Evolutionary conservation across 2,329 filamentous ascomycete genomes (phyloP).

Genomic region (Neofusicoccum sp.): DNA sequence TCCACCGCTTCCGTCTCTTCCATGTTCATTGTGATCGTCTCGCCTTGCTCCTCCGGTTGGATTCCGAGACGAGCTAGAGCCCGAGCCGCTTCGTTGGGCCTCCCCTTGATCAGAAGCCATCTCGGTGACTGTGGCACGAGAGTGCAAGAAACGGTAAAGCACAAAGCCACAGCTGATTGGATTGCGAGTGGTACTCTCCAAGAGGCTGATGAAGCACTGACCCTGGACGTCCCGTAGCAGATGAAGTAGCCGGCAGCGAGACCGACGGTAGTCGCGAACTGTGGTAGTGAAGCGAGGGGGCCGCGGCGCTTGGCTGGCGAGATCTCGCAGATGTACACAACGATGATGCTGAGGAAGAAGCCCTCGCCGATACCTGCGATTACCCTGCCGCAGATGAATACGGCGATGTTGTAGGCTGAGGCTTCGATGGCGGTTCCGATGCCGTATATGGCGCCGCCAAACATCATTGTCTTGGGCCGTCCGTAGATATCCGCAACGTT

Average conservation of each 20-base stretch:
- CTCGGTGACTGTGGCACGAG: conserved; percentile 48
- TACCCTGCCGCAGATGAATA: conserved; percentile 56
- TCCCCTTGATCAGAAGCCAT: conserved; percentile 53
- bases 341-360: conserved; percentile 47
- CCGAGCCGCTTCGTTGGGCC: conserved; percentile 45
- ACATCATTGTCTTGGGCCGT: conserved; percentile 48
- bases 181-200: conserved; percentile 59
- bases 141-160: conserved; percentile 34
- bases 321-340: conserved; percentile 58
- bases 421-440: conserved; percentile 45
- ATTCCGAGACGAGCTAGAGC: conserved; percentile 29
- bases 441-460: conserved; percentile 54
- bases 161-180: conserved; percentile 38
- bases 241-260: conserved; percentile 58
- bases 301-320: conserved; percentile 53
- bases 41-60: conserved; percentile 16
- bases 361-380: conserved; percentile 61
- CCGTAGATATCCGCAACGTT: conserved; percentile 56
- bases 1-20: not conserved
- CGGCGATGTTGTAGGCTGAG: conserved; percentile 45
- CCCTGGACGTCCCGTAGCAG: conserved; percentile 55
- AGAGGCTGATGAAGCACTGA: conserved; percentile 37
- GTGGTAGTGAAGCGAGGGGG: conserved; percentile 51
- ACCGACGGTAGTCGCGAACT: conserved; percentile 52
- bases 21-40: not conserved